phyloP scores from a whole-genome alignment of 2,329 filamentous ascomycete genomes.

The Colletotrichum gloeosporioides region DNA sequence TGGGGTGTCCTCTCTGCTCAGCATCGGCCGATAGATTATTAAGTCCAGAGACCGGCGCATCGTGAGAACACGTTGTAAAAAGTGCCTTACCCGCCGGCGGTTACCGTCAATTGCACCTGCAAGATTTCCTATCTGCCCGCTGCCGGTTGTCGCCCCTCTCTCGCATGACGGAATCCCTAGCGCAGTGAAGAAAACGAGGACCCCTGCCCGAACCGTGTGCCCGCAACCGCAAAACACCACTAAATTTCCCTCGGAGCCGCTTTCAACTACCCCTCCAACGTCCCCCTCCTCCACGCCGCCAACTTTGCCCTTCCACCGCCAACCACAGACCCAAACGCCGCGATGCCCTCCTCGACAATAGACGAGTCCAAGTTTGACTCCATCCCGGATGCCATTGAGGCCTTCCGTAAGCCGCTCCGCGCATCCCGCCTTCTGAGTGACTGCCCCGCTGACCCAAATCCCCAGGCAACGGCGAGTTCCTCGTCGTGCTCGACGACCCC shows the following conservation, averaged over 20 bases:
- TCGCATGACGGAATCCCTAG: slow-evolving; percentile 10
- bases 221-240: background rate
- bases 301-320: background rate
- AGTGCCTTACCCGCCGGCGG: background rate
- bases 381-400: slow-evolving; percentile 68
- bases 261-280: slow-evolving; percentile 11
- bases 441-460: background rate
- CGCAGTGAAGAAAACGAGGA: background rate
- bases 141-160: background rate
- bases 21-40: background rate
- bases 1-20: background rate
- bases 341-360: slow-evolving; percentile 58
- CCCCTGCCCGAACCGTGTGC: background rate
- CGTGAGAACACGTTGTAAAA: background rate
- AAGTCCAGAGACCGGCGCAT: background rate
- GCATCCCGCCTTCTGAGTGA: background rate
- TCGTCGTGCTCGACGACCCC: slow-evolving; percentile 92
- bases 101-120: background rate
- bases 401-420: slow-evolving; percentile 59
- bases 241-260: background rate
- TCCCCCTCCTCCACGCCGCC: background rate
- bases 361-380: slow-evolving; percentile 63
- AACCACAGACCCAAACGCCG: slow-evolving; percentile 13
- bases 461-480: slow-evolving; percentile 82
- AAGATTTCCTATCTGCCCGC: background rate